Percentiles rank a stretch among this genome's conserved stretches.
Evolutionary conservation across 768 basidiomycete species (phyloP).

Genomic region (Phylloporus arenicola): DNA sequence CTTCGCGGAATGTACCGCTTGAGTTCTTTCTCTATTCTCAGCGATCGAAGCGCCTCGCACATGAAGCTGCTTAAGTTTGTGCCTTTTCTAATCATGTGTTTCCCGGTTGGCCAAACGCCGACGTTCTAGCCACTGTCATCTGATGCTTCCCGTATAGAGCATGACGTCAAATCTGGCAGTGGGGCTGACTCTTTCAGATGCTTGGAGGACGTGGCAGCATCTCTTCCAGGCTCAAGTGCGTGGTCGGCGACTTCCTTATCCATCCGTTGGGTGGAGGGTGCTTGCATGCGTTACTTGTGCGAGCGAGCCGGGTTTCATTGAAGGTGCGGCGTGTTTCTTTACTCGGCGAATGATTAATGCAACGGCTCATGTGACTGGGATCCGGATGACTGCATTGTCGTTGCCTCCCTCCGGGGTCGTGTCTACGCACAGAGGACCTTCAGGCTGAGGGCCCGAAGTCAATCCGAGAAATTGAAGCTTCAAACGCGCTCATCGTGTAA

Average conservation of each 20-base stretch:
- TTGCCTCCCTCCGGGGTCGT: neutral
- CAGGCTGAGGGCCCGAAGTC: neutral
- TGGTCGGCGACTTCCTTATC: conserved; percentile 3
- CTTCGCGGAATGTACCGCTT: neutral
- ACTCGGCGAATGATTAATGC: conserved; percentile 6
- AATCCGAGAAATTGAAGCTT: conserved; percentile 1
- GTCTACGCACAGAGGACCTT: neutral
- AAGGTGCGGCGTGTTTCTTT: neutral
- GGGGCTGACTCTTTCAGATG: no score
- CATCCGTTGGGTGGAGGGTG: neutral
- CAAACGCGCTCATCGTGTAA: neutral
- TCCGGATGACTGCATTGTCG: conserved; percentile 8
- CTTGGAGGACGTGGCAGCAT: conserved; percentile 2
- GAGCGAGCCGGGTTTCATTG: neutral
- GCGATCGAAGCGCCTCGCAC: neutral
- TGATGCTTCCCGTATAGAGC: neutral
- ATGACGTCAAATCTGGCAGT: no score
- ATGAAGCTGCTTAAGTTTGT: neutral
- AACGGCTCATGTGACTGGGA: conserved; percentile 6
- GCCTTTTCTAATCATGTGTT: neutral
- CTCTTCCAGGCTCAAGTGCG: neutral
- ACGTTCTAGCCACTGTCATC: neutral
- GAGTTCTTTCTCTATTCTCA: neutral
- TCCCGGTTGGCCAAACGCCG: neutral
- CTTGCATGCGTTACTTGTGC: neutral